Evolutionary conservation across 2,329 filamentous ascomycete genomes (phyloP), one percentile per base, ranked within the genome.

Genomic region (Juglanconis sp.): DNA sequence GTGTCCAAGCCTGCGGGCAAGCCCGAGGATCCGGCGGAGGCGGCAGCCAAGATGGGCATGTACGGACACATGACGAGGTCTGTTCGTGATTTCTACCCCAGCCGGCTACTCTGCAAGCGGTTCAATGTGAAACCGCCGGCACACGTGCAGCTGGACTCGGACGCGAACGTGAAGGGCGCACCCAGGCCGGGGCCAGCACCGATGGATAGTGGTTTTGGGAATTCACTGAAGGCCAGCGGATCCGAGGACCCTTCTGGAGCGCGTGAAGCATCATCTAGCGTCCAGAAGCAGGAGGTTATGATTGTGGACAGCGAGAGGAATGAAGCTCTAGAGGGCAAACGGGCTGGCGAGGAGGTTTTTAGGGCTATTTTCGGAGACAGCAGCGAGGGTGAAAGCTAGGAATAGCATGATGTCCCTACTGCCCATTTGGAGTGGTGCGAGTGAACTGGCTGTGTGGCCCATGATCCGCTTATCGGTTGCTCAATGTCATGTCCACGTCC

Each of bases 301-400:
- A 31, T 46, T 38, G 81, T 95, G 31, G 85, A 96, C 71, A 82
- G 87, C 0, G 89, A 91, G 64, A 84, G 80, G 65, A 96, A 96
- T 67, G 88, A 92, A 60, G 90, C 89, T 4, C 70, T 96, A 9
- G 90, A 96, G 69, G 87, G 83, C 0, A 80, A 87, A 68, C 82
- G 86, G 57, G 90, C 92, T 1, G 87, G 89, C 15, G 91, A 93
- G 53, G 90, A 90, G 48, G 87, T 97, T 0, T 92, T 97, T 68
- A 91, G 86, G 66, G 91, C 92, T n/a, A 92, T 98, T 35, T 98
- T 98, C 81, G 94, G 93, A 5, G 91, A 92, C 71, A 90, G 90
- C 69, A 88, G 89, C 65, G 89, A 91, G 67, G 88, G 91, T 11
- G 67, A 65, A 34, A 38, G 57, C 8, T 56, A 49, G 35, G 31